Base-by-base conservation (phyloP, 1,139 yeast genomes). In the Zygoascus meyerae region DNA sequence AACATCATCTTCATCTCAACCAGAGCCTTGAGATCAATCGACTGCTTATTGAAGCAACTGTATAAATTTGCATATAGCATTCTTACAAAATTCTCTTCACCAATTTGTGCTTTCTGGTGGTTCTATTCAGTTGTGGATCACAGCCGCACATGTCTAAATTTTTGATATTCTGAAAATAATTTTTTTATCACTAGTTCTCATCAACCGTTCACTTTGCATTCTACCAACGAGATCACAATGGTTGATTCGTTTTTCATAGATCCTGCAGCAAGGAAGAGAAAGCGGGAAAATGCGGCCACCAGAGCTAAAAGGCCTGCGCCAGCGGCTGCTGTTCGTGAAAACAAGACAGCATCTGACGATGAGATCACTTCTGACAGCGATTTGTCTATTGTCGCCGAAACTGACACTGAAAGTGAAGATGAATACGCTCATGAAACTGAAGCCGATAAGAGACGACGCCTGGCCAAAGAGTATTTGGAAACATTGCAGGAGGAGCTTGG, bases 381-480 rank as follows among this genome's bases (percentile, higher is more conserved):
- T 34, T 17, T 34, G 10, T 34, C 45, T 7, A 36, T 42, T 35
- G 36, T 56, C 18, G 55, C 56, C 30, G 63, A 57, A 7, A 46
- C 42, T 43, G 54, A 51, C 14, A 52, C 49, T 29, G 55, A 52
- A n/a, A 48, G 48, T n/a, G 60, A 51, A 14, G 61, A 58, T 39
- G 54, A 51, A 14, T 45, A 79, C 55, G 79, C 72, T 21, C 75
- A 73, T 28, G 98, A 92, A 65, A 80, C 79, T 45, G 95, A 90
- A 16, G 95, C 96, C 0, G 98, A 92, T 60, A 90, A 87, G 66
- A 79, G 99, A 67, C 79, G 97, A 68, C 73, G 97, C 60, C 72
- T 92, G 54, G 98, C 98, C 16, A 89, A 89, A 65, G 95, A 90
- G 65, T 92, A 92, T 65, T 71, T 92, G 55, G 92, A 85, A 40